Percentiles rank a stretch among this genome's conserved stretches.
Evolutionary conservation across 2,329 filamentous ascomycete genomes (phyloP).

Genomic region (Clarireedia monteithiana): DNA sequence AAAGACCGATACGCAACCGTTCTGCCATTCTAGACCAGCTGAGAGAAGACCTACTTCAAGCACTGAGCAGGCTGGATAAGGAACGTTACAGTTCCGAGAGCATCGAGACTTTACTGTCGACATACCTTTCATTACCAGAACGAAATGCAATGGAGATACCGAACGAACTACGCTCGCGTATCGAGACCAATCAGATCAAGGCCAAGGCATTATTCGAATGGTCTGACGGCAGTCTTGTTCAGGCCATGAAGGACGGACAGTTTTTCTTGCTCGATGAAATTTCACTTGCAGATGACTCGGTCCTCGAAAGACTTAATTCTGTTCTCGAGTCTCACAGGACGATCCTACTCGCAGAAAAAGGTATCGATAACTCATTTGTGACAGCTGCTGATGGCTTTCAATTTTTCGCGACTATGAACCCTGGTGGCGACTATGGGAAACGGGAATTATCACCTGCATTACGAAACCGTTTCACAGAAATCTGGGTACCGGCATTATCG

Average conservation of each 20-base stretch:
- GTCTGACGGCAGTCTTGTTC: slow-evolving; percentile 87
- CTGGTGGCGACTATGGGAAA: slow-evolving; percentile 96
- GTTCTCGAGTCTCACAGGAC: slow-evolving; percentile 85
- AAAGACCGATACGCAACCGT: slow-evolving; percentile 83
- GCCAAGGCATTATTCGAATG: slow-evolving; percentile 90
- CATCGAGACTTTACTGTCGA: slow-evolving; percentile 47
- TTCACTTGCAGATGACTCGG: slow-evolving; percentile 93
- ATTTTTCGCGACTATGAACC: slow-evolving; percentile 98
- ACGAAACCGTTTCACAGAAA: slow-evolving; percentile 94
- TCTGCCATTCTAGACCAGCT: slow-evolving; percentile 62
- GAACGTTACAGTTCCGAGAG: slow-evolving; percentile 49
- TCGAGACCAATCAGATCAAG: slow-evolving; percentile 47
- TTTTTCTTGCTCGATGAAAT: slow-evolving; percentile 97
- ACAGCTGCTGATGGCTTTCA: slow-evolving; percentile 75
- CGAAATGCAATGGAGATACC: slow-evolving; percentile 30
- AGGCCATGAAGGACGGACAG: slow-evolving; percentile 83
- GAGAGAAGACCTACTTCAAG: slow-evolving; percentile 47
- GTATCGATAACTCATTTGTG: slow-evolving; percentile 73
- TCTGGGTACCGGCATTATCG: slow-evolving; percentile 89
- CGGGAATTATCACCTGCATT: slow-evolving; percentile 92
- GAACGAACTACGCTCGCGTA: slow-evolving; percentile 29
- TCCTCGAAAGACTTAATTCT: slow-evolving; percentile 91
- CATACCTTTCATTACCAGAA: slow-evolving; percentile 40
- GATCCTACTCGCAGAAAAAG: slow-evolving; percentile 88
- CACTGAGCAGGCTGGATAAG: slow-evolving; percentile 34